Base-by-base conservation (phyloP, 768 basidiomycete species). In the Russula sp. region DNA sequence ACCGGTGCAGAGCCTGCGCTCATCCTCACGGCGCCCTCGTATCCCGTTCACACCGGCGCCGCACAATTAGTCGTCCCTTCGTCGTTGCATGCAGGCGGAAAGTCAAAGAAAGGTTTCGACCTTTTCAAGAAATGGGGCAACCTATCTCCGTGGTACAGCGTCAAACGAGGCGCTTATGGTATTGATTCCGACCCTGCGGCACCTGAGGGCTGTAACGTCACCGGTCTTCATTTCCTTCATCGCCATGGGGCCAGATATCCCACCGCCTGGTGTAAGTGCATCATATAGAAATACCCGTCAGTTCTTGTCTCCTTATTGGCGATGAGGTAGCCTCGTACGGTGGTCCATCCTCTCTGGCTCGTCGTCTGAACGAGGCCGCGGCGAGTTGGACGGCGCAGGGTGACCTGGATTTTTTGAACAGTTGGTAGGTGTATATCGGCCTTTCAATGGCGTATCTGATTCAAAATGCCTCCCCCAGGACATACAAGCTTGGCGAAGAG, bases 401-500 rank as follows among this genome's bases (percentile, higher is more conserved):
- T 0, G 76, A 82, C 3, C 73, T 96, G 16, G 71, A 77, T 0
- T 97, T 96, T 71, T 75, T 97, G 76, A 92, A 94, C 70, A 79
- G 81, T 34, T 97, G 94, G 93, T 89, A 52, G 40, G 82, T 71
- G 66, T 40, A 64, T 27, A 14, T 49, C 37, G 32, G 44, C 56
- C n/a, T 16, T 44, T 48, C 14, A 9, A 11, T 49, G 34, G 8
- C 16, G 7, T 53, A 5, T 59, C 6, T 40, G 4, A 32, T 22
- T 52, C 32, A 32, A 55, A 45, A 39, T 49, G 40, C 34, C 57
- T 13, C 42, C 32, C 59, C 11, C 65, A 91, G 91, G 94, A 86
- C 88, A 6, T 95, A 93, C 74, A 89, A 90, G 68, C 83, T 98
- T 2, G 95, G 94, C 14, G 86, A 87, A 76, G 94, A 97, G 77